Evolutionary conservation across 2,329 filamentous ascomycete species (phyloP), one percentile per base, ranked within the genome.

Genomic region (Ceratocystis alfenasii): DNA sequence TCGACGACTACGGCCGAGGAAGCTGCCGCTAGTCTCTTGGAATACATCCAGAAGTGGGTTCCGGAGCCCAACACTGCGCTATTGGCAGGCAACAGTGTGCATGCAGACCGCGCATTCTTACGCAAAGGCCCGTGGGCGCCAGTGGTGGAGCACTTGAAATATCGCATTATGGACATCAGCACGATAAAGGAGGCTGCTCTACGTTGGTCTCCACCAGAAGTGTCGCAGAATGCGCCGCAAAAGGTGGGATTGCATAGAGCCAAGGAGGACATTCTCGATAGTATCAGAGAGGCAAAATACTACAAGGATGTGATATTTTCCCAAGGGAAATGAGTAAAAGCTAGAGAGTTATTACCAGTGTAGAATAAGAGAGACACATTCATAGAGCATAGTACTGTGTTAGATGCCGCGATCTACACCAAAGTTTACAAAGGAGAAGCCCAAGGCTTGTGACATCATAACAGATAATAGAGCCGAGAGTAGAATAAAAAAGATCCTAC

Each of bases 91-190:
- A 99, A 96, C 76, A 94, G 87, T 66, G 89, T 99, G 30, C 93
- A 99, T 73, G 90, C 88, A 2, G 94, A 99, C 75, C 85, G 85
- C 71, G 84, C 84, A 1, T 99, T 99, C 73, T 79, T 99, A 68
- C 80, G 84, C 4, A 83, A 83, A 69, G 80, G 80, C 66, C 91
- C 92, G 0, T 99, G 93, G 75, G 82, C 80, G 48, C 78, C 80
- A 67, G 85, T 96, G 1, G 76, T 89, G 62, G 83, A 88, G 66
- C 84, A 94, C 75, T 78, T 99, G 70, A 89, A 95, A 75, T 91
- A 99, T 76, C 84, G 94, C 17, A 88, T 99, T 69, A 77, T 97
- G 61, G 94, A 99, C 74, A 90, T 97, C 65, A 96, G 91, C 75
- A 83, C 86, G 60, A 83, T 97, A 72, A 97, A 97, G 77, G 94